phyloP scores from a whole-genome alignment of 805 yeast species.

The Scheffersomyces ergatensis region DNA sequence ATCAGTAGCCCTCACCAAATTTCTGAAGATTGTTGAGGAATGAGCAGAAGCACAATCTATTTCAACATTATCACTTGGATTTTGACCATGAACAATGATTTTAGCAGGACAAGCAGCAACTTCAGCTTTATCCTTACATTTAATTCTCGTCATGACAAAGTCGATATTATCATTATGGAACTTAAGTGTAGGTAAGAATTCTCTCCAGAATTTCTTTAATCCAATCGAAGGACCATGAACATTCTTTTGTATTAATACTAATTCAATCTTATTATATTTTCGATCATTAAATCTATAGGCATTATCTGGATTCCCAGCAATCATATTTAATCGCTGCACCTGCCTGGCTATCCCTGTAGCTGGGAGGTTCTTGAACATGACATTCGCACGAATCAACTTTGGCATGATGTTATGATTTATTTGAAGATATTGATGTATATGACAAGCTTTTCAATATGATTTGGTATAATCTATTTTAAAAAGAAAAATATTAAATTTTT shows the following conservation, averaged over 20 bases:
- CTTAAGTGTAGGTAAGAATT: conserved; percentile 69
- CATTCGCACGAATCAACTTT: too few relatives aligned
- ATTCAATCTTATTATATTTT: conserved; percentile 39
- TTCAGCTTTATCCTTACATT: conserved; percentile 37
- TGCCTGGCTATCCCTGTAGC: conserved; percentile 34
- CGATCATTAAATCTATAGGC: conserved; percentile 28
- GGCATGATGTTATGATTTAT: too few relatives aligned
- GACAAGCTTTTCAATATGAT: too few relatives aligned
- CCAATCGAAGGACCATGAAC: conserved; percentile 57
- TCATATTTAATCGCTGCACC: conserved; percentile 45
- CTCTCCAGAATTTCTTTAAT: conserved; percentile 72
- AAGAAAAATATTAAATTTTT: too few relatives aligned
- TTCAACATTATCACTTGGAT: conserved; percentile 31
- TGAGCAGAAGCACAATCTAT: conserved; percentile 55
- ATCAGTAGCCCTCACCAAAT: conserved; percentile 48
- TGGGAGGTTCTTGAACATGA: neutral
- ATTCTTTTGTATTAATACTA: conserved; percentile 47
- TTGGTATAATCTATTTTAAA: too few relatives aligned
- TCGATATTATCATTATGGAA: conserved; percentile 78
- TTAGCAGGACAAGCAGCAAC: conserved; percentile 44
- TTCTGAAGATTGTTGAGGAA: conserved; percentile 53
- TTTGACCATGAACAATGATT: conserved; percentile 36
- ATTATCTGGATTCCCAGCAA: conserved; percentile 47
- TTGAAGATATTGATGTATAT: too few relatives aligned
- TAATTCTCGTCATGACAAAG: conserved; percentile 58